Conservation (phyloP, 305 asterid genomes). For the Withania somnifera region DNA sequence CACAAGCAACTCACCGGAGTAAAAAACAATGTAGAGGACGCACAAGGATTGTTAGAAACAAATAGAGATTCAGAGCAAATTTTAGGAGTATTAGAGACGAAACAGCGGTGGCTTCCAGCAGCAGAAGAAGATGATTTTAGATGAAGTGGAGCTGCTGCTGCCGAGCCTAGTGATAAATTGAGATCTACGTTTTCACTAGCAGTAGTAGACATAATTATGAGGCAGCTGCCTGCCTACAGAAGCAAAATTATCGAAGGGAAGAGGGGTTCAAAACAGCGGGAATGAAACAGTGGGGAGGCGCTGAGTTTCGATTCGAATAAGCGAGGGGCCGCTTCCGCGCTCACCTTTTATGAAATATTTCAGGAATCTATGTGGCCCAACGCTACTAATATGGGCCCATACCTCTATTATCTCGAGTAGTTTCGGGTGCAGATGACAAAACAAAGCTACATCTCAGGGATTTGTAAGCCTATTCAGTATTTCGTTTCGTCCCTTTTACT, state of each 20-base stretch:
- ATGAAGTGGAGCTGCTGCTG: neutral
- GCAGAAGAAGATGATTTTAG: neutral
- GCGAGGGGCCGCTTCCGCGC: slow-evolving; percentile 24
- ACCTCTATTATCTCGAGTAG: too few relatives aligned
- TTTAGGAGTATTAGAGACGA: neutral
- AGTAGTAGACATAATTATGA: slow-evolving; percentile 5
- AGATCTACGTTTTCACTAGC: slow-evolving; percentile 31
- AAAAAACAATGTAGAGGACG: neutral
- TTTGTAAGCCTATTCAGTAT: neutral
- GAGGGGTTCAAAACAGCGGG: slow-evolving; percentile 12
- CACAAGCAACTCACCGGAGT: neutral
- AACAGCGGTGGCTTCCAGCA: neutral
- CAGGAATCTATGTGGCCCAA: neutral
- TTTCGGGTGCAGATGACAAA: neutral
- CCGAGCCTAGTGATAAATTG: slow-evolving; percentile 7
- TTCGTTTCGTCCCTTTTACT: neutral
- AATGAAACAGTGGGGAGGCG: slow-evolving; percentile 29
- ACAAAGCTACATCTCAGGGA: neutral
- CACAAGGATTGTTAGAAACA: neutral
- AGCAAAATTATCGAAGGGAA: neutral
- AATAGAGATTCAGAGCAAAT: neutral
- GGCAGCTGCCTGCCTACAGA: neutral
- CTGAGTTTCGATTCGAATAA: slow-evolving; percentile 31
- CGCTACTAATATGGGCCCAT: neutral
- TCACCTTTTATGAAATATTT: neutral